Evolutionary conservation across 352 stramenopile genomes (phyloP), one percentile per base, ranked within the genome.

Genomic region (Globisporangium emineosum): DNA sequence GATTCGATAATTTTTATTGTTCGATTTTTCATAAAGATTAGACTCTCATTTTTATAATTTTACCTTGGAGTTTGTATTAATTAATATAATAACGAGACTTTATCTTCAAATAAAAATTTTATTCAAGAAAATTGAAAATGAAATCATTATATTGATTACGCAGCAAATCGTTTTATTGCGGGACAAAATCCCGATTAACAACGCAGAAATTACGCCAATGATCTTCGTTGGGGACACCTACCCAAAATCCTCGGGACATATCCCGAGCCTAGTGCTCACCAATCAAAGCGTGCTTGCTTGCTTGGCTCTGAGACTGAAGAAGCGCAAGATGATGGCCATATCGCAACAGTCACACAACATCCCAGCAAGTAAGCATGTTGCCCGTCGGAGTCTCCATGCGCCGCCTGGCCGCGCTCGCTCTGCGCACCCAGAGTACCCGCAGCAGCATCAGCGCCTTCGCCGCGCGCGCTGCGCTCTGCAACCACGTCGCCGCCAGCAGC

Each of bases 401-500:
- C 25, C 71, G 71, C 63, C 37, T 63, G 13, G 63, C 56, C 29
- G 60, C 58, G 50, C 64, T 58, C 59, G 37, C 64, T 19, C 58
- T 70, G 49, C 58, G 53, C 33, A 37, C 55, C 17, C 55, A 61
- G 35, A 61, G 32, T 7, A 49, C 19, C 25, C 35, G 37, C 37
- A 32, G 29, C 29, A 32, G 29, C 29, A 42, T 13, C 55, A 61
- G 19, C 23, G 21, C 52, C 25, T 37, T 29, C 50, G 12, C 21
- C 54, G 54, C 45, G 17, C 58, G 58, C 40, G 56, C 33, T 47
- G 57, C 57, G 57, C 43, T 64, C 23, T 30, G 47, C 43, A 64
- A 33, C 30, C 29, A 50, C n/a, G 75, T 72, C 40, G 76, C 78
- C 23, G 51, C 51, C 13, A 27, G 60, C 81, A 90, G 67, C 87